Base-by-base conservation (phyloP, 768 basidiomycete species). In the Lentinula boryana region DNA sequence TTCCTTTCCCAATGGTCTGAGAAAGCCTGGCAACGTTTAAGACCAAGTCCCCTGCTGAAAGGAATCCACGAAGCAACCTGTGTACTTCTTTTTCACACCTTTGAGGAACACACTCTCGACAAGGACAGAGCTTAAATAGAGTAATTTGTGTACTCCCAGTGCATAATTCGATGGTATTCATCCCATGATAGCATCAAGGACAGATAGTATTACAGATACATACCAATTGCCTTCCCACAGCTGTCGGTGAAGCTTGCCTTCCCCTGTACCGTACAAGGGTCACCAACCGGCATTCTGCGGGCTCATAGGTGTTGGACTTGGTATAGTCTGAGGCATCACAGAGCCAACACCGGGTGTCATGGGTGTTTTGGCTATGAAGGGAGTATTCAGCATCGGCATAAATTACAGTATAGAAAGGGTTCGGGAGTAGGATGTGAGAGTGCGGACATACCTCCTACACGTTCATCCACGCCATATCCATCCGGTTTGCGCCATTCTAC, bases 401-500 rank as follows among this genome's bases (percentile, higher is more conserved):
- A 27, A 36, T 23, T 43, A 41, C 23, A 40, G 18, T 18, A 12
- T 16, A 15, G 10, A 5, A 32, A 40, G 15, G 36, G 3, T 8
- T 38, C 36, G 6, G 36, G 36, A 38, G 36, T 38, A 16, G 10
- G 21, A n/a, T n/a, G 55, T 12, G 46, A 10, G 15, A 43, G 10
- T 13, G 12, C 4, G 23, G 31, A 23, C 55, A 7, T 43, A 56
- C 55, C 38, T 56, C 55, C 55, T 56, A 41, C 40, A 43, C 55
- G 55, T 21, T 73, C 8, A 73, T 68, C 32, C 71, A 68, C 32
- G 75, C 68, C 27, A 74, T 58, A 60, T 18, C 72, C 53, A 60
- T 57, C 64, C 63, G 89, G 86, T 66, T 88, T 89, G 62, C 88
- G 78, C 77, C 86, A 92, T 71, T 92, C 90, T 59, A 93, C 88